Conservation (phyloP, 352 stramenopile species). For the Pseudoperonospora humuli region DNA sequence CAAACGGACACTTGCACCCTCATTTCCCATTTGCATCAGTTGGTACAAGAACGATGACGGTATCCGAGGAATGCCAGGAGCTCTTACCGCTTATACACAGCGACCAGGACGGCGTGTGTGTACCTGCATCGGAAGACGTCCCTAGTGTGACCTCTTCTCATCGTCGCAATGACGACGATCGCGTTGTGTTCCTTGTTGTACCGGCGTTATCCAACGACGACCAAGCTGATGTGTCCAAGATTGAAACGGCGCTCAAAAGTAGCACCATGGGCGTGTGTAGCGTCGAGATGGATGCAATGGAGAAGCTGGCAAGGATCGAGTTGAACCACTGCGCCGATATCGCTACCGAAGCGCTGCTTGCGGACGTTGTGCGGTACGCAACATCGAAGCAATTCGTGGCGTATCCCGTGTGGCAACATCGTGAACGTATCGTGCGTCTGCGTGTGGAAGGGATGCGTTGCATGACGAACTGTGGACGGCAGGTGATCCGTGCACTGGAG, state of each 20-base stretch:
- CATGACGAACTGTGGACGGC: constrained; percentile 79
- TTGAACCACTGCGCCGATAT: constrained; percentile 32
- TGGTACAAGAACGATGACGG: constrained; percentile 12
- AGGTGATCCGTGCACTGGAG: constrained; percentile 76
- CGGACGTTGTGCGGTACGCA: constrained; percentile 41
- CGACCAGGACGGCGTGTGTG: constrained; percentile 34
- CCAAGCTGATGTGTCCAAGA: constrained; percentile 14
- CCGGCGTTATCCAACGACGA: constrained; percentile 31
- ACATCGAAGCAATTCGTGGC: constrained; percentile 42
- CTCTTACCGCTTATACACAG: constrained; percentile 21
- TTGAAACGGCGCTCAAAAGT: constrained; percentile 29
- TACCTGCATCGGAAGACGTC: constrained; percentile 56
- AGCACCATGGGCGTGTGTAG: constrained; percentile 28
- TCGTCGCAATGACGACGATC: constrained; percentile 37
- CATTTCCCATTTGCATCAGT: constrained; percentile 23
- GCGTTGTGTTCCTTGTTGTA: constrained; percentile 68
- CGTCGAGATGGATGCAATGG: constrained; percentile 52
- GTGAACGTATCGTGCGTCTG: constrained; percentile 69
- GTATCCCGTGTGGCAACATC: constrained; percentile 79
- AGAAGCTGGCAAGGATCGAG: constrained; percentile 67
- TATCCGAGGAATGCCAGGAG: constrained; percentile 15
- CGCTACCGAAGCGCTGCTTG: constrained; percentile 39
- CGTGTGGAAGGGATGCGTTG: constrained; percentile 80
- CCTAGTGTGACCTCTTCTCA: constrained; percentile 64
- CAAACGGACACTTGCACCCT: no score